Base-by-base conservation (phyloP, 2,329 filamentous ascomycete species). In the Sarocladium kiliense region DNA sequence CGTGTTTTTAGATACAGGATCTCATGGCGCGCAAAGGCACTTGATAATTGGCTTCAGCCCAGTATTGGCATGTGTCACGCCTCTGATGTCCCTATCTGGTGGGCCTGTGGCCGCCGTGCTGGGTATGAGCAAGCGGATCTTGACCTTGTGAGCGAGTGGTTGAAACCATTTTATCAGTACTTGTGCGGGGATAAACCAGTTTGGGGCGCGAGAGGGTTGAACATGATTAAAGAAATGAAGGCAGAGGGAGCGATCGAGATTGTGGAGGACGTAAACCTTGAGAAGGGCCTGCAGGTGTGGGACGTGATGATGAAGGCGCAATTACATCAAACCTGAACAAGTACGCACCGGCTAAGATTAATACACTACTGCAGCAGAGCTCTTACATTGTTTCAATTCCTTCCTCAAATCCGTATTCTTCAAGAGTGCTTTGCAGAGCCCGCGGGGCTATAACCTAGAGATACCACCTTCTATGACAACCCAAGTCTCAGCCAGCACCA, bases 21-120 rank as follows among this genome's bases (percentile, higher is more conserved):
- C 12, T 47, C 44, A 18, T 47, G 44, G 44, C 44, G 44, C n/a
- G 23, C 44, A n/a, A 47, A 47, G 25, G 44, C 44, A 6, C 44
- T 47, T 10, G 44, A 47, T 18, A 30, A 47, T 11, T 47, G 44
- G 44, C 44, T 47, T 9, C 21, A 16, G 25, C 44, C 44, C 5
- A 30, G 25, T 27, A 12, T 27, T n/a, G 23, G 44, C 3, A 26
- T 47, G 21, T 47, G 44, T 23, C 44, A 47, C 16, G 44, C 44
- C 23, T 27, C 44, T 4, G 44, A 47, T 30, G 25, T 47, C n/a
- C 44, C 44, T 6, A 30, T 47, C 23, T 47, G 44, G 44, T 47
- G 44, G 44, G 44, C 44, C n/a, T 11, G 21, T 30, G 44, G 44
- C 10, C 7, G 10, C 7, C 4, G 44, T 21, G 5, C 16, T 3